These are phyloP conservation scores for Akebia trifoliata DNA, from an alignment of 164 flowering plant genomes.

Conservation along the genomic window DNA sequence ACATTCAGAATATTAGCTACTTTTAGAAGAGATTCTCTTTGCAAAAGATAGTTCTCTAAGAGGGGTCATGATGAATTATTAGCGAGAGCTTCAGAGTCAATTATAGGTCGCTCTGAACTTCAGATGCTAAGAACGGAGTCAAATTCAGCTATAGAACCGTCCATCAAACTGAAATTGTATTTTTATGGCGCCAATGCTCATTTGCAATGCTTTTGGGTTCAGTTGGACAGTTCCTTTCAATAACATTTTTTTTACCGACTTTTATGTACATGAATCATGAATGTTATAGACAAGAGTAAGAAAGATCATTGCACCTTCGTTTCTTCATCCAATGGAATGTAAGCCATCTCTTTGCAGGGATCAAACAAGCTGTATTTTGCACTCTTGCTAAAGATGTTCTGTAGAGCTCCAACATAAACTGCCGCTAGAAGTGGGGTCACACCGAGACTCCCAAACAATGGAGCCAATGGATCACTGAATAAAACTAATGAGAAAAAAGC, in stretches of 20 bases:
- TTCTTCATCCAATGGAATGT: slow-evolving; percentile 31
- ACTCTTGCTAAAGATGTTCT: slow-evolving; percentile 31
- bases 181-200: too few relatives aligned
- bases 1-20: too few relatives aligned
- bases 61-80: neutral
- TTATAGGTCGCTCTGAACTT: too few relatives aligned
- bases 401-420: slow-evolving; percentile 30
- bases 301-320: slow-evolving; percentile 18
- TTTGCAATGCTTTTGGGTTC: neutral
- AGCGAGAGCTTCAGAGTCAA: too few relatives aligned
- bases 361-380: slow-evolving; percentile 32
- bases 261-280: neutral
- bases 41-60: too few relatives aligned
- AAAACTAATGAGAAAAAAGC: slow-evolving; percentile 25
- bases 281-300: neutral
- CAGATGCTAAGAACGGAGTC: too few relatives aligned
- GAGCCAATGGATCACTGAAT: slow-evolving; percentile 23
- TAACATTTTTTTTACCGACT: too few relatives aligned
- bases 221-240: neutral
- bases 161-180: too few relatives aligned
- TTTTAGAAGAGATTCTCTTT: too few relatives aligned
- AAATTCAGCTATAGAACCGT: too few relatives aligned
- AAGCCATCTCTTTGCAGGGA: slow-evolving; percentile 33
- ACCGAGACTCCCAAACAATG: slow-evolving; percentile 19
- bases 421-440: slow-evolving; percentile 31